phyloP scores from a whole-genome alignment of 176 grass and related monocot species.

The Thalia dealbata region DNA sequence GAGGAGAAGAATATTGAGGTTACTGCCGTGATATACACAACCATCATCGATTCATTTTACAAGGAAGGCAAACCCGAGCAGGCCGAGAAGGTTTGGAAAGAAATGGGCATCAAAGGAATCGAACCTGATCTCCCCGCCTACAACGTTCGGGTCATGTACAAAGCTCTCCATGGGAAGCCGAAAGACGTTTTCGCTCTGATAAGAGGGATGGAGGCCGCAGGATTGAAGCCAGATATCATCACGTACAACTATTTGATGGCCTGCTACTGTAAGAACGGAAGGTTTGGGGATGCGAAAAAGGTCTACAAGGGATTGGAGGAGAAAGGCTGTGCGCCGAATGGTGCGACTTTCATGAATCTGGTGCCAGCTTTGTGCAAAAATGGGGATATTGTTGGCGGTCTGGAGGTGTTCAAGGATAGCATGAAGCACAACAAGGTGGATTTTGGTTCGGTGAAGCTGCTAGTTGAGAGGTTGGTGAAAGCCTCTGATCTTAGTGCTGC shows the following conservation, averaged over 20 bases:
- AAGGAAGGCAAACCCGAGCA: constrained; percentile 26
- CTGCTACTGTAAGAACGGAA: constrained; percentile 21
- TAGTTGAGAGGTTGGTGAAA: constrained; percentile 26
- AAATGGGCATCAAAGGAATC: constrained; percentile 34
- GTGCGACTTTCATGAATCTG: constrained; percentile 22
- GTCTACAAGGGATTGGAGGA: constrained; percentile 31
- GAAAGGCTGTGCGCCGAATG: constrained; percentile 25
- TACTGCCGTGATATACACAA: constrained; percentile 27
- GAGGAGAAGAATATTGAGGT: constrained; percentile 23
- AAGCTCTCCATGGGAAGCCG: constrained; percentile 9
- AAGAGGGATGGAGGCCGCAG: constrained; percentile 17
- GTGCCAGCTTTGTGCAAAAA: constrained; percentile 28
- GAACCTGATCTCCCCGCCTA: constrained; percentile 27
- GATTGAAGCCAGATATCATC: constrained; percentile 29
- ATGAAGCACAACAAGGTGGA: constrained; percentile 27
- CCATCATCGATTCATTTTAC: constrained; percentile 38
- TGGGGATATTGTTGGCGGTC: constrained; percentile 15
- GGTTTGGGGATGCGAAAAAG: constrained; percentile 27
- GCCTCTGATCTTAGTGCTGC: constrained; percentile 16
- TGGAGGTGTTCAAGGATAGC: constrained; percentile 26
- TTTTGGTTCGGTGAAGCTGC: constrained; percentile 22
- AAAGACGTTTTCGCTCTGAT: constrained; percentile 26
- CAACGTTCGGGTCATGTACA: constrained; percentile 30
- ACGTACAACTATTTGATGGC: constrained; percentile 35
- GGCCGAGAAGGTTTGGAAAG: constrained; percentile 36